Conservation (phyloP, 352 stramenopile species). For the Phytopythium cucurbitacearum region DNA sequence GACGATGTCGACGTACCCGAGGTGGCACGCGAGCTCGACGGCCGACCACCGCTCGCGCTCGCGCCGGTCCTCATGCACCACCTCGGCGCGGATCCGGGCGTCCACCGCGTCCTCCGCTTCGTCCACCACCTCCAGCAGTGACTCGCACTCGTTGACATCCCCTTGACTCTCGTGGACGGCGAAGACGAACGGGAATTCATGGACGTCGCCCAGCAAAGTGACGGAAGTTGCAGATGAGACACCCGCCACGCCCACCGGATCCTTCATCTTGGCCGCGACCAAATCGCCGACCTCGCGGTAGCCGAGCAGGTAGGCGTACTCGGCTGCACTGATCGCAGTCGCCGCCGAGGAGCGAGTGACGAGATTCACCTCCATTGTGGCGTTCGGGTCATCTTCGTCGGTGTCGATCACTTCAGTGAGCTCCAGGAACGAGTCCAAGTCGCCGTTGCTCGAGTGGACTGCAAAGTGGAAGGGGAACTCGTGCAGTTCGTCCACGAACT, state of each 20-base stretch:
- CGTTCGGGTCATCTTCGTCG: too few relatives aligned
- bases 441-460: too few relatives aligned
- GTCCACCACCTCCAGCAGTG: slow-evolving; percentile 9
- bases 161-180: slow-evolving; percentile 9
- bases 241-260: background rate
- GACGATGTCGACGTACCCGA: slow-evolving; percentile 18
- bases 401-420: too few relatives aligned
- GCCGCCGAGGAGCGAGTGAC: too few relatives aligned
- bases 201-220: background rate
- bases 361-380: too few relatives aligned
- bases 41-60: slow-evolving; percentile 8
- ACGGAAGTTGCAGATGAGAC: background rate
- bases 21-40: slow-evolving; percentile 13
- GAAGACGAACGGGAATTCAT: slow-evolving; percentile 11
- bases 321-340: background rate
- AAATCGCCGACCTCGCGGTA: background rate
- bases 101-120: slow-evolving; percentile 11
- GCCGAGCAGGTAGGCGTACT: background rate
- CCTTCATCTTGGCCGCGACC: background rate
- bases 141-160: slow-evolving; percentile 1
- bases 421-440: too few relatives aligned
- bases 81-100: slow-evolving; percentile 6
- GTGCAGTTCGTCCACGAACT: too few relatives aligned
- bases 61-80: background rate
- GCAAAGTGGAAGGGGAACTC: too few relatives aligned